Conservation (phyloP, 345 rosid genomes). For the Moricandia moricandioides region DNA sequence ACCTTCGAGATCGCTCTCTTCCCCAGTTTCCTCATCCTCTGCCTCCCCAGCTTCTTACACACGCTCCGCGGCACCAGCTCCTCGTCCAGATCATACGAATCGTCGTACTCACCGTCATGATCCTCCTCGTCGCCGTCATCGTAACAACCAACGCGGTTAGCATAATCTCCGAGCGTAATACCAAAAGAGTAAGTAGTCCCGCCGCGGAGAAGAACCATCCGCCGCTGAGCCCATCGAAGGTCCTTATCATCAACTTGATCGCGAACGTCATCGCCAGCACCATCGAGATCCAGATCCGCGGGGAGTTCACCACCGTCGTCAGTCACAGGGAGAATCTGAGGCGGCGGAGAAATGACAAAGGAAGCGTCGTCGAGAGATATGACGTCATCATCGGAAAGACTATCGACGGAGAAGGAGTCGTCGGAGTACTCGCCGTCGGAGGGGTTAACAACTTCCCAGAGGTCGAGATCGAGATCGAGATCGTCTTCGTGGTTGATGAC, state of each 20-base stretch:
- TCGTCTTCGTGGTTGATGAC: neutral
- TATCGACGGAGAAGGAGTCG: conserved; percentile 40
- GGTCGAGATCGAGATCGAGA: neutral
- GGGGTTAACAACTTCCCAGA: conserved; percentile 46
- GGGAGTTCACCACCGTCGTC: neutral
- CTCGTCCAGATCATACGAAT: conserved; percentile 46
- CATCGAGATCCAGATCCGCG: conserved; percentile 4
- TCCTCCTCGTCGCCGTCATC: conserved; percentile 31
- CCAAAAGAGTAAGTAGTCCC: neutral
- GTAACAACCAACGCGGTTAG: neutral
- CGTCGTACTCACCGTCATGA: conserved; percentile 33
- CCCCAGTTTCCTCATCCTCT: conserved; percentile 51
- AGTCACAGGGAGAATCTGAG: neutral
- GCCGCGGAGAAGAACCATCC: conserved; percentile 1
- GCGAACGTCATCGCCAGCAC: neutral
- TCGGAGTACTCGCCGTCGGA: conserved; percentile 41
- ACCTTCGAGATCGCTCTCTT: conserved; percentile 44
- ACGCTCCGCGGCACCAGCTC: conserved; percentile 45
- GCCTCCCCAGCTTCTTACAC: conserved; percentile 41
- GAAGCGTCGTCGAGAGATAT: conserved; percentile 29
- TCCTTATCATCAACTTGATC: conserved; percentile 4
- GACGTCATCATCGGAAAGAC: conserved; percentile 37
- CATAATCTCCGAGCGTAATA: neutral
- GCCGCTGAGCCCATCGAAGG: conserved; percentile 4
- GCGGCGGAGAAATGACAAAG: conserved; percentile 1